Percentiles rank a stretch among this genome's conserved stretches.
These are phyloP conservation scores for Hyphopichia fennica DNA, from an alignment of 1,139 yeast species.

Conservation along the genomic window DNA sequence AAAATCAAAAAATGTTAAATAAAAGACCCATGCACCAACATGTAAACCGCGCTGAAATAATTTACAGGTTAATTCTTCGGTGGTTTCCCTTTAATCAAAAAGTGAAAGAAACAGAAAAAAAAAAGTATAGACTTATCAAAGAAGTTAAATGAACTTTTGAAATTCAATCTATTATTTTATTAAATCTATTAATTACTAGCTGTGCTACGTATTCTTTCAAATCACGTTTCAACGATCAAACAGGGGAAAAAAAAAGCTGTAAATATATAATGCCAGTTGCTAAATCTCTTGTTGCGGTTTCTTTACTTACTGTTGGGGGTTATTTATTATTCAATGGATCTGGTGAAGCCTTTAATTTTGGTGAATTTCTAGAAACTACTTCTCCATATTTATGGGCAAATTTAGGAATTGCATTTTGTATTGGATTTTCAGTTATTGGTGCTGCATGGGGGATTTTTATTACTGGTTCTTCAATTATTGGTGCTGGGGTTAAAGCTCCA, in stretches of 20 bases:
- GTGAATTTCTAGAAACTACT: slow-evolving; percentile 77
- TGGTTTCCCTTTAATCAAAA: not conserved
- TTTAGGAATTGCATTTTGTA: slow-evolving; percentile 88
- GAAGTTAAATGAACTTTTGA: no score
- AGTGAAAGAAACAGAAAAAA: not conserved
- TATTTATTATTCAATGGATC: slow-evolving; percentile 88
- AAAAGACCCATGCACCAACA: no score
- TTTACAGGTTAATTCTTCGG: not conserved
- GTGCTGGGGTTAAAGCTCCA: slow-evolving; percentile 98
- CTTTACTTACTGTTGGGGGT: slow-evolving; percentile 45
- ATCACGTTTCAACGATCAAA: no score
- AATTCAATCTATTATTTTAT: no score
- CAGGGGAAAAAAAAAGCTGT: not conserved
- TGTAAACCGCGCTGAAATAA: no score
- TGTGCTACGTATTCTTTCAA: no score
- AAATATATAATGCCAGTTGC: slow-evolving; percentile 5
- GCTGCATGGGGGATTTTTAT: slow-evolving; percentile 99
- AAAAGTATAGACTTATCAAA: not conserved
- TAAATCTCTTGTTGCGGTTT: slow-evolving; percentile 24
- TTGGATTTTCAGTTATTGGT: slow-evolving; percentile 93
- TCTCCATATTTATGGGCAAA: slow-evolving; percentile 98
- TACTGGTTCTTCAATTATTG: slow-evolving; percentile 91
- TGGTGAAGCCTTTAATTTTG: slow-evolving; percentile 89
- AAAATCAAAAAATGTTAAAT: no score
- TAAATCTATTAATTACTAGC: not conserved